A percentile compares a stretch with the other conserved stretches of the same genome.
Conservation (phyloP, 768 basidiomycete species). For the Boletus fagicola region DNA sequence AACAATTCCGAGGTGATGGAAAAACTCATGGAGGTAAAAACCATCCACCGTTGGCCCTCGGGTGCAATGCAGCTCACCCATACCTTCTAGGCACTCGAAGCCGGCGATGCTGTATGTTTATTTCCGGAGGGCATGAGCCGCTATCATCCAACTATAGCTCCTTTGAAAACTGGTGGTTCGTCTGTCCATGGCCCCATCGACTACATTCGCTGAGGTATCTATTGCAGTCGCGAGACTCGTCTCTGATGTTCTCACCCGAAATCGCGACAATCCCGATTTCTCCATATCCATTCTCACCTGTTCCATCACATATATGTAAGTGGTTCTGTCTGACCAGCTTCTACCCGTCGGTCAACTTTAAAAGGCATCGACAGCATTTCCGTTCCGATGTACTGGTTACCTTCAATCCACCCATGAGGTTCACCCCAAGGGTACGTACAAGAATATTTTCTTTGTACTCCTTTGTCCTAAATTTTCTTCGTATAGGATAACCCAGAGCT, state of each 20-base stretch:
- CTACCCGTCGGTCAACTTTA: background rate
- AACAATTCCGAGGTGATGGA: constrained; percentile 74
- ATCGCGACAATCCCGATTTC: constrained; percentile 65
- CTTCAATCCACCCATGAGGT: constrained; percentile 68
- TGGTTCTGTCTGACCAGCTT: background rate
- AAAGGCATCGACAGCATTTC: constrained; percentile 82
- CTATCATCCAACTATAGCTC: constrained; percentile 84
- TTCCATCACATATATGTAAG: constrained; percentile 80
- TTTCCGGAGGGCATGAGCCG: constrained; percentile 88
- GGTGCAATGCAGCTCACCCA: constrained; percentile 6
- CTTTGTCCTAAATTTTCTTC: constrained; percentile 2
- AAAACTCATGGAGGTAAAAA: constrained; percentile 59
- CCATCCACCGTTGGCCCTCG: background rate
- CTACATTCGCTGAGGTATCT: background rate
- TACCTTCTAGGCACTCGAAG: constrained; percentile 59
- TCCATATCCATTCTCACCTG: constrained; percentile 72
- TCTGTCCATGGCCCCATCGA: background rate
- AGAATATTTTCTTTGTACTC: background rate
- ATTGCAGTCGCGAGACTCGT: constrained; percentile 71
- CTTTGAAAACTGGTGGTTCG: constrained; percentile 82
- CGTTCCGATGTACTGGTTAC: constrained; percentile 86
- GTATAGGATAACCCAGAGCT: constrained; percentile 68
- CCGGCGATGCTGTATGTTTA: constrained; percentile 75
- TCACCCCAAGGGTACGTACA: constrained; percentile 54
- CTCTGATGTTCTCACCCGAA: constrained; percentile 71